Evolutionary conservation across 2,329 filamentous ascomycete species (phyloP).

Genomic region (Exophiala lecanii-corni): DNA sequence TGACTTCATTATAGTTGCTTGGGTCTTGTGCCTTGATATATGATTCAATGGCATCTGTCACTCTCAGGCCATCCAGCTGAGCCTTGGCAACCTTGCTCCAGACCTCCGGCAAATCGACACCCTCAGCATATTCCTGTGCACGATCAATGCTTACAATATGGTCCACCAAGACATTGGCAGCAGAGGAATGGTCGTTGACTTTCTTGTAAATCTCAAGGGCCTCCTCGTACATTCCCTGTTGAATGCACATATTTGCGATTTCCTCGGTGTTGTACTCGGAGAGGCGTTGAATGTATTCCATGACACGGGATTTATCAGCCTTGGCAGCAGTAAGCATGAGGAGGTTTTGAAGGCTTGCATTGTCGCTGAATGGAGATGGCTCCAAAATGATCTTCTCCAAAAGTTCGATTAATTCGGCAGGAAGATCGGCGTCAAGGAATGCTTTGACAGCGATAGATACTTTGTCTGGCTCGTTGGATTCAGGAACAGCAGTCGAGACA

Average conservation of each 20-base stretch:
- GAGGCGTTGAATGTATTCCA: slow-evolving; percentile 92
- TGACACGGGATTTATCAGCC: slow-evolving; percentile 88
- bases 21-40: slow-evolving; percentile 95
- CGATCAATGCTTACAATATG: slow-evolving; percentile 97
- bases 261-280: slow-evolving; percentile 87
- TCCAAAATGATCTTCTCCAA: slow-evolving; percentile 99
- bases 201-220: slow-evolving; percentile 99
- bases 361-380: slow-evolving; percentile 97
- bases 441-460: slow-evolving; percentile 91
- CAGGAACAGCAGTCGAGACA: slow-evolving; percentile 88
- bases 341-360: slow-evolving; percentile 91
- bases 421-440: slow-evolving; percentile 86
- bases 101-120: slow-evolving; percentile 87
- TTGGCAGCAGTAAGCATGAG: slow-evolving; percentile 95
- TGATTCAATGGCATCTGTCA: slow-evolving; percentile 88
- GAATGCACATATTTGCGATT: slow-evolving; percentile 87
- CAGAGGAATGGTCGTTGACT: slow-evolving; percentile 79
- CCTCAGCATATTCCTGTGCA: slow-evolving; percentile 90
- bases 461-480: slow-evolving; percentile 87
- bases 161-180: slow-evolving; percentile 88
- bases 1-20: slow-evolving; percentile 90
- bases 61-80: slow-evolving; percentile 89
- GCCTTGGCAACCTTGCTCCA: slow-evolving; percentile 99
- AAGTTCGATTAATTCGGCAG: slow-evolving; percentile 90
- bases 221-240: slow-evolving; percentile 91